Evolutionary conservation across 768 basidiomycete species (phyloP).

Genomic region (Russula foetens): DNA sequence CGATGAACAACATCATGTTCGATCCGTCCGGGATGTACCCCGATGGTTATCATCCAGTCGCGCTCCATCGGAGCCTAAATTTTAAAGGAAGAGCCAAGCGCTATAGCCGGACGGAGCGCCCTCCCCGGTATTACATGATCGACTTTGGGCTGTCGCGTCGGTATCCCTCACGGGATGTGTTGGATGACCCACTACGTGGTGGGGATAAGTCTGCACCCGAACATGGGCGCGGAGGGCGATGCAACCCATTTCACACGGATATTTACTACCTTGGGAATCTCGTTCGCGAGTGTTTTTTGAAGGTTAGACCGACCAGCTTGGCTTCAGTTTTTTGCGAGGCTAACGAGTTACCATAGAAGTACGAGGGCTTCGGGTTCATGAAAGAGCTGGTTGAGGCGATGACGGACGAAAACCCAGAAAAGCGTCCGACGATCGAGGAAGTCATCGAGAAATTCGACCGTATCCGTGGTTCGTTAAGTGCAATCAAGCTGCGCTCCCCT

Average conservation of each 20-base stretch:
- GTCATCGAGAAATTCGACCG: not conserved
- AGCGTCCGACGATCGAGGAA: constrained; percentile 26
- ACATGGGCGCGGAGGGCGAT: constrained; percentile 1
- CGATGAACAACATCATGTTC: constrained; percentile 11
- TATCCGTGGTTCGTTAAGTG: constrained; percentile 1
- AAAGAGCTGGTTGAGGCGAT: constrained; percentile 24
- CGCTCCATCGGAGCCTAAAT: not conserved
- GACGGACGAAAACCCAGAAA: constrained; percentile 28
- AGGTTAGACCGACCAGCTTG: not conserved
- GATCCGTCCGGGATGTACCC: constrained; percentile 14
- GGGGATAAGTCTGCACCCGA: constrained; percentile 25
- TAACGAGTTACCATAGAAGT: constrained; percentile 10
- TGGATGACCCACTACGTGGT: constrained; percentile 18
- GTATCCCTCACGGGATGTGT: constrained; percentile 7
- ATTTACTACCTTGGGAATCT: constrained; percentile 24
- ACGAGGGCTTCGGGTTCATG: constrained; percentile 16
- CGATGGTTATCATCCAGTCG: not conserved
- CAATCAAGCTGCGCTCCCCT: constrained; percentile 1
- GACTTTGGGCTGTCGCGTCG: constrained; percentile 26
- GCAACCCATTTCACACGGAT: constrained; percentile 23
- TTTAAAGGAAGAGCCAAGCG: constrained; percentile 13
- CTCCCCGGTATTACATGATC: constrained; percentile 25
- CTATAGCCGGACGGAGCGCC: constrained; percentile 21
- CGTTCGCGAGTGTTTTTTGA: constrained; percentile 17
- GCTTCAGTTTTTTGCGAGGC: not conserved